Conservation (phyloP, 176 grass and related monocot genomes). For the Saccharum spontaneum region DNA sequence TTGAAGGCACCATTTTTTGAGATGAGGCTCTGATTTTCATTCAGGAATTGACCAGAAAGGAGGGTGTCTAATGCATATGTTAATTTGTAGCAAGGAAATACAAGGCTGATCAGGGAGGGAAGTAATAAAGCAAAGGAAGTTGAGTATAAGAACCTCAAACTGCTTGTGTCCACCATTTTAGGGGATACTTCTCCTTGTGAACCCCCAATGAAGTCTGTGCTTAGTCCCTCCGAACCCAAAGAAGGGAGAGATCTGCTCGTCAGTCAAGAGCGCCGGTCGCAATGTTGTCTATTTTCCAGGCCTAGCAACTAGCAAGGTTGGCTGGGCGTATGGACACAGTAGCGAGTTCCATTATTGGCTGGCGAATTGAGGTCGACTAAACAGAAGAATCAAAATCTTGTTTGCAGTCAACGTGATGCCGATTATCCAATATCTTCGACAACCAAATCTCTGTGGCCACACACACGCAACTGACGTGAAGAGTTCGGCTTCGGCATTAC, state of each 20-base stretch:
- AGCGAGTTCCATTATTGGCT: too few relatives aligned
- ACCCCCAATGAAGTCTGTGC: not conserved
- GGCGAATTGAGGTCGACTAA: too few relatives aligned
- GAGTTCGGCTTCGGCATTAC: not conserved
- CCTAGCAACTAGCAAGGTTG: too few relatives aligned
- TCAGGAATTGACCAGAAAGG: conserved; percentile 24
- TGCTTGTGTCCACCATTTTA: not conserved
- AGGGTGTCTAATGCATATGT: conserved; percentile 7
- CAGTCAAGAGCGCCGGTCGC: too few relatives aligned
- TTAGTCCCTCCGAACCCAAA: not conserved
- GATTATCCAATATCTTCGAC: too few relatives aligned
- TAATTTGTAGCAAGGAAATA: not conserved
- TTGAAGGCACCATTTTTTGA: conserved; percentile 31
- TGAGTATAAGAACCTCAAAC: not conserved
- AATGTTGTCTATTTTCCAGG: not conserved
- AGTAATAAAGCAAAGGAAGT: conserved; percentile 4
- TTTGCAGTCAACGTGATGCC: too few relatives aligned
- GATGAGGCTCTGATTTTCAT: not conserved
- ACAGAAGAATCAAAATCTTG: too few relatives aligned
- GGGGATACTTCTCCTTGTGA: not conserved
- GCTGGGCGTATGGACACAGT: too few relatives aligned
- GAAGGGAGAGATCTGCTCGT: too few relatives aligned
- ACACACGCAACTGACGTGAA: not conserved
- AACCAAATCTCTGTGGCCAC: too few relatives aligned
- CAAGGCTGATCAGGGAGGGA: not conserved